A percentile compares a stretch with the other conserved stretches of the same genome.
phyloP scores from a whole-genome alignment of 148 eudicot genomes.

The Chenopodium formosanum region DNA sequence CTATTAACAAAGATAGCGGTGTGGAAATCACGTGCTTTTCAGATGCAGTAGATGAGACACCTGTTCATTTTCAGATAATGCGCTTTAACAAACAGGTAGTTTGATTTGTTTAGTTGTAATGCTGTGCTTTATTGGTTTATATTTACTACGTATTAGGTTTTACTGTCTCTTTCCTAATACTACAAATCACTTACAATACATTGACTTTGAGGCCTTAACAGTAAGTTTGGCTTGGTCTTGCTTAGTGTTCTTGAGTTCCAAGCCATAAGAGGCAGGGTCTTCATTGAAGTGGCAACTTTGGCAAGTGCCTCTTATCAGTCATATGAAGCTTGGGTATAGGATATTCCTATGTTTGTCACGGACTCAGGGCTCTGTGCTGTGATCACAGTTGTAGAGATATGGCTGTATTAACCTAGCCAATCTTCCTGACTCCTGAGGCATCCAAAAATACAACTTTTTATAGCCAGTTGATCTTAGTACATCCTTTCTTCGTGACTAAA shows the following conservation, averaged over 20 bases:
- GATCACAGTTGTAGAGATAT: not conserved
- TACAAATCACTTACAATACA: not conserved
- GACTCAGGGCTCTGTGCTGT: not conserved
- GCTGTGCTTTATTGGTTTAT: not conserved
- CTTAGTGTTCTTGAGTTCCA: not conserved
- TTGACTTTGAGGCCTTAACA: not conserved
- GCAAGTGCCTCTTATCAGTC: not conserved
- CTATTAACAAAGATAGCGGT: constrained; percentile 16
- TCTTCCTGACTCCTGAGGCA: not conserved
- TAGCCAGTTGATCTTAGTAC: not conserved
- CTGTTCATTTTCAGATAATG: constrained; percentile 41
- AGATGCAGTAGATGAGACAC: constrained; percentile 27
- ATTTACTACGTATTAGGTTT: not conserved
- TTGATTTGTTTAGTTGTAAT: not conserved
- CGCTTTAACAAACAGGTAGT: constrained; percentile 39
- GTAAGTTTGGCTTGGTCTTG: not conserved
- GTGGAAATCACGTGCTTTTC: constrained; percentile 35
- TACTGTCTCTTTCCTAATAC: too few relatives aligned
- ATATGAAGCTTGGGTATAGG: not conserved
- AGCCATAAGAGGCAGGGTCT: not conserved
- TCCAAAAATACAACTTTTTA: not conserved
- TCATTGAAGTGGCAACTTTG: not conserved
- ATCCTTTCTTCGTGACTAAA: not conserved
- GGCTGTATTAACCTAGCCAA: not conserved
- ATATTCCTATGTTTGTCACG: not conserved